Conservation (phyloP, 768 basidiomycete species). For the Mrakia frigida region DNA sequence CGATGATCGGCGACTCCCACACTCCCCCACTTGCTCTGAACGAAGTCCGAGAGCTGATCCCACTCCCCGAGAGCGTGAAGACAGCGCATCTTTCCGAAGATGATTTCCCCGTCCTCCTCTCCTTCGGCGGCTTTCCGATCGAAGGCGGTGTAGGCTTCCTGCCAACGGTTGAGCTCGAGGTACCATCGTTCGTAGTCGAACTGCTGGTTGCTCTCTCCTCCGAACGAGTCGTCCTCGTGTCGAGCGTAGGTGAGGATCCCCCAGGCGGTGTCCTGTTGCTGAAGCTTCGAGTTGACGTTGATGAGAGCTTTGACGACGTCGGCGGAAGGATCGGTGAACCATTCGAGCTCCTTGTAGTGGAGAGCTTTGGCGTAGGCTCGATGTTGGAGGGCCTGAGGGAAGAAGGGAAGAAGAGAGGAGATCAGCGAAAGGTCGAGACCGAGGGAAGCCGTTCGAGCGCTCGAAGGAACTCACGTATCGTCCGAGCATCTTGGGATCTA, state of each 20-base stretch:
- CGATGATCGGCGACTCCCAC: constrained; percentile 68
- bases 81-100: constrained; percentile 86
- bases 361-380: constrained; percentile 95
- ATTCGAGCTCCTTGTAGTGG: constrained; percentile 97
- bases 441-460: too few species aligned
- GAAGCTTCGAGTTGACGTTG: constrained; percentile 90
- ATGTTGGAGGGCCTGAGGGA: constrained; percentile 66
- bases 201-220: constrained; percentile 61
- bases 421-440: not conserved
- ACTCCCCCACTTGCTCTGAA: constrained; percentile 80
- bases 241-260: constrained; percentile 86
- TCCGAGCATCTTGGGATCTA: constrained; percentile 86
- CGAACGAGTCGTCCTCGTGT: constrained; percentile 52
- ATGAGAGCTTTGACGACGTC: constrained; percentile 90
- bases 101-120: constrained; percentile 48
- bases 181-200: constrained; percentile 87
- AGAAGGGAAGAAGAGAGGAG: not conserved
- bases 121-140: constrained; percentile 60
- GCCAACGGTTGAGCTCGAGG: constrained; percentile 92
- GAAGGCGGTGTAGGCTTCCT: constrained; percentile 75
- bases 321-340: constrained; percentile 83
- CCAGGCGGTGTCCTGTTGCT: constrained; percentile 97
- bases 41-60: constrained; percentile 80
- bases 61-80: constrained; percentile 96
- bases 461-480: constrained; percentile 54